Evolutionary conservation across 2,329 filamentous ascomycete species (phyloP).

Genomic region (Huntiella bhutanensis): DNA sequence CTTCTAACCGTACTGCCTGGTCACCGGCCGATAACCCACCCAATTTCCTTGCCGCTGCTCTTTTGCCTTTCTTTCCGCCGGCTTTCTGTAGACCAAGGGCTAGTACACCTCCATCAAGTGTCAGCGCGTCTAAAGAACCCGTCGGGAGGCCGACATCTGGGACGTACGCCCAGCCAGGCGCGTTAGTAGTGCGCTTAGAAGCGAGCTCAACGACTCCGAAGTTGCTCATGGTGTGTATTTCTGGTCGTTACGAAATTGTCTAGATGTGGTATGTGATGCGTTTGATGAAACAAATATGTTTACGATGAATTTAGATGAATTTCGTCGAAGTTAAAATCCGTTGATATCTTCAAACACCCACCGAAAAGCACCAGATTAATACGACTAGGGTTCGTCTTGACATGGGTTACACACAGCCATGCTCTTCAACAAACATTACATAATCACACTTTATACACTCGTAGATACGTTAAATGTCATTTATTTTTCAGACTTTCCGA

Average conservation of each 20-base stretch:
- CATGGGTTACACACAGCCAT: not conserved
- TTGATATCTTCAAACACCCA: too few species aligned
- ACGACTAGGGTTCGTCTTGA: not conserved
- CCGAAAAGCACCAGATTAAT: too few species aligned
- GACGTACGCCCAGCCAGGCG: slow-evolving; percentile 86
- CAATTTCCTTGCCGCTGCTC: slow-evolving; percentile 43
- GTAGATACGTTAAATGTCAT: not conserved
- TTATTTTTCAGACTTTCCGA: slow-evolving; percentile 10
- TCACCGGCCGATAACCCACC: slow-evolving; percentile 38
- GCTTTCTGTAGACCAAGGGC: slow-evolving; percentile 20
- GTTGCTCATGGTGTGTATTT: slow-evolving; percentile 33
- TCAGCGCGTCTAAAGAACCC: too few species aligned
- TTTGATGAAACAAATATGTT: too few species aligned
- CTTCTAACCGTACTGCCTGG: slow-evolving; percentile 62
- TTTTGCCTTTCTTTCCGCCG: slow-evolving; percentile 28
- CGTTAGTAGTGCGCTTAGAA: slow-evolving; percentile 44
- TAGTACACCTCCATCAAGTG: too few species aligned
- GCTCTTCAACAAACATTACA: not conserved
- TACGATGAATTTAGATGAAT: too few species aligned
- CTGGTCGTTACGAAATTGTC: not conserved
- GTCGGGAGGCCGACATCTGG: slow-evolving; percentile 49
- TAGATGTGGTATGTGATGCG: not conserved
- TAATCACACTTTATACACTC: not conserved
- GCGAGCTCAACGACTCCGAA: slow-evolving; percentile 72
- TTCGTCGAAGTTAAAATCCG: too few species aligned